Base-by-base conservation (phyloP, 768 basidiomycete genomes). In the Strobilomyces confusus region DNA sequence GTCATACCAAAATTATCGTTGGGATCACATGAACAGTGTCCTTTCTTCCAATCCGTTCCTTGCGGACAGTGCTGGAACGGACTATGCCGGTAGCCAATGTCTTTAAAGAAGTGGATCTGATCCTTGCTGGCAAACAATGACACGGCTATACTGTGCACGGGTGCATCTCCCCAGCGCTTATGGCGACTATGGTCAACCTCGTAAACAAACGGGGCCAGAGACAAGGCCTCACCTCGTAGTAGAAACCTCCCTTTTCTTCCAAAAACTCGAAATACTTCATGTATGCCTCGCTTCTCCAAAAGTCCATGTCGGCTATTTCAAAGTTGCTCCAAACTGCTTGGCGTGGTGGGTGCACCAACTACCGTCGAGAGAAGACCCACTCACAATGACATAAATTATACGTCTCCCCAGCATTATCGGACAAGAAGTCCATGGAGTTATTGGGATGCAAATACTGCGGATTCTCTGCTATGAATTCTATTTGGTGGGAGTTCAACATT, bases 111-210 rank as follows among this genome's bases (percentile, higher is more conserved):
- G 69, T 97, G 91, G 40, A 98, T 84, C 70, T 92, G 89, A 17
- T 92, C 87, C 66, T 90, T 94, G 67, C 79, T 80, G 0, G 92
- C 87, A 59, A 98, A 90, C 9, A 98, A 75, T 0, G 95, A 87
- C 1, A 88, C 94, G 33, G 89, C 95, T 53, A 98, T 93, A 49
- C 86, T 89, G 64, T 93, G 91, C 9, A 93, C 82, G 11, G 84
- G 84, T n/a, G 95, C 95, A 72, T 97, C 95, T 46, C 95, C 95
- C 92, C 92, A 93, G 32, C 92, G 84, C 82, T 91, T 58, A 44
- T 20, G 14, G 9, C 1, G 22, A 41, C 34, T 25, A 41, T n/a
- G 19, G 38, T 56, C 48, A 69, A 19, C n/a, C 11, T 32, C 32
- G 19, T 15, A 15, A 40, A n/a, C 13, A 30, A 50, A 25, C 44